These are phyloP conservation scores for Candida hungchunana DNA, from an alignment of 805 yeast genomes.

Conservation along the genomic window DNA sequence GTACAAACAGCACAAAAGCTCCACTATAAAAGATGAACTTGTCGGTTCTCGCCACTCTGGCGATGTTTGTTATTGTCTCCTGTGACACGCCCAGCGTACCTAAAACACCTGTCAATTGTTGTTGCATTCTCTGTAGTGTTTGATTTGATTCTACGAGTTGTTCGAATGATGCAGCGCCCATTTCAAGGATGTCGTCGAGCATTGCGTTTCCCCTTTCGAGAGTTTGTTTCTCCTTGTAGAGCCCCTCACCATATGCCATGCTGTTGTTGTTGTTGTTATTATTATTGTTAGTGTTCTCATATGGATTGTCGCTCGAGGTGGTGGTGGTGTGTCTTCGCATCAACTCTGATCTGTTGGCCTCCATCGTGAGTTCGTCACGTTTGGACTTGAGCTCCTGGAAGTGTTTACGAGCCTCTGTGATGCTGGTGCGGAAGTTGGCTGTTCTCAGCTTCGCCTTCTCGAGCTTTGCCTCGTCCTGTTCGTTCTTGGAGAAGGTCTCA, in stretches of 20 bases:
- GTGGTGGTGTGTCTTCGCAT: slow-evolving; percentile 31
- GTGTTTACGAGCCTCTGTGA: slow-evolving; percentile 27
- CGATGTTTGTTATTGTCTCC: slow-evolving; percentile 75
- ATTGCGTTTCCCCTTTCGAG: slow-evolving; percentile 71
- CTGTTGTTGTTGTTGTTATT: neutral
- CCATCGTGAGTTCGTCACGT: slow-evolving; percentile 33
- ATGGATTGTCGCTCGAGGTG: slow-evolving; percentile 20
- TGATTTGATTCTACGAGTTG: slow-evolving; percentile 85
- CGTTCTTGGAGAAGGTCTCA: slow-evolving; percentile 53
- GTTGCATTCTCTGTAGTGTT: slow-evolving; percentile 46
- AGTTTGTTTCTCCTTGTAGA: slow-evolving; percentile 62
- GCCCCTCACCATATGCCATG: slow-evolving; percentile 45
- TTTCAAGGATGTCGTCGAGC: slow-evolving; percentile 83
- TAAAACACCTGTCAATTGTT: slow-evolving; percentile 57
- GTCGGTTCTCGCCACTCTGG: slow-evolving; percentile 79
- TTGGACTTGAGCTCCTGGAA: slow-evolving; percentile 34
- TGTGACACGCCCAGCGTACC: slow-evolving; percentile 82
- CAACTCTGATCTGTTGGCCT: slow-evolving; percentile 40
- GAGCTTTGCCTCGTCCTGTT: slow-evolving; percentile 47
- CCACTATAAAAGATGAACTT: slow-evolving; percentile 83
- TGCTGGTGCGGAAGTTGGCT: slow-evolving; percentile 44
- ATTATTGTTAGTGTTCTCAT: slow-evolving; percentile 1
- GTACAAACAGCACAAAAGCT: slow-evolving; percentile 52
- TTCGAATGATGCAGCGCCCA: slow-evolving; percentile 82
- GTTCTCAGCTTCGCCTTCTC: slow-evolving; percentile 60